A percentile compares a stretch with the other conserved stretches of the same genome.
These are phyloP conservation scores for Lunularia cruciata DNA, from an alignment of 225 moss, liverwort and hornwort species.

Conservation along the genomic window DNA sequence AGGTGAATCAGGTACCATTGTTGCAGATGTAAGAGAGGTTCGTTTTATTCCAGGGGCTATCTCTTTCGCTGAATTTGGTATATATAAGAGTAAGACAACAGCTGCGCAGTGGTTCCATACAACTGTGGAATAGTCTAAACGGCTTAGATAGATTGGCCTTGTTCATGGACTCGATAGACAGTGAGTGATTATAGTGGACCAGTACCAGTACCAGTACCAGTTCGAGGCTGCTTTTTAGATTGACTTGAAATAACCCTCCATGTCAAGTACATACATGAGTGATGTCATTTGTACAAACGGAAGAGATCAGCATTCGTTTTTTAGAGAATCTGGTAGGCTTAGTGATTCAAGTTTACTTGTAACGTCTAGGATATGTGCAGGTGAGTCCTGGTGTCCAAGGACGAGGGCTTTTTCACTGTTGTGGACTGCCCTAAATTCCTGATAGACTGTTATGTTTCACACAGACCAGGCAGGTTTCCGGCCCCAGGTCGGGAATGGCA, in stretches of 20 bases:
- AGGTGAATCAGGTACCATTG: background rate
- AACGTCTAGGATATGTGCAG: background rate
- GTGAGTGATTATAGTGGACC: constrained; percentile 1
- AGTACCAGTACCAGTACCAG: background rate
- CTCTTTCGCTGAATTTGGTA: background rate
- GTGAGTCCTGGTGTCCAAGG: background rate
- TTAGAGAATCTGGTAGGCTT: background rate
- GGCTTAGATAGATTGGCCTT: background rate
- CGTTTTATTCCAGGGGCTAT: background rate
- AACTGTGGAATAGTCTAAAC: background rate
- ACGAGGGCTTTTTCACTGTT: constrained; percentile 4
- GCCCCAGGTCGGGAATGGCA: background rate
- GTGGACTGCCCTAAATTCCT: background rate
- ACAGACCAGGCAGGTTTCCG: no score
- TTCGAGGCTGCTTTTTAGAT: background rate
- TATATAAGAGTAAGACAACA: background rate
- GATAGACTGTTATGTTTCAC: background rate
- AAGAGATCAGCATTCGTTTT: background rate
- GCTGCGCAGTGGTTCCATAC: constrained; percentile 1
- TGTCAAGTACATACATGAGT: constrained; percentile 7
- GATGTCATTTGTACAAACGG: constrained; percentile 15
- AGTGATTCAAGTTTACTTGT: background rate
- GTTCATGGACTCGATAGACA: background rate
- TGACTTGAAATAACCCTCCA: constrained; percentile 7
- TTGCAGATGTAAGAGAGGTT: background rate